These are phyloP conservation scores for Tuber umbilicatum DNA, from an alignment of 495 filamentous ascomycete genomes.

Conservation along the genomic window DNA sequence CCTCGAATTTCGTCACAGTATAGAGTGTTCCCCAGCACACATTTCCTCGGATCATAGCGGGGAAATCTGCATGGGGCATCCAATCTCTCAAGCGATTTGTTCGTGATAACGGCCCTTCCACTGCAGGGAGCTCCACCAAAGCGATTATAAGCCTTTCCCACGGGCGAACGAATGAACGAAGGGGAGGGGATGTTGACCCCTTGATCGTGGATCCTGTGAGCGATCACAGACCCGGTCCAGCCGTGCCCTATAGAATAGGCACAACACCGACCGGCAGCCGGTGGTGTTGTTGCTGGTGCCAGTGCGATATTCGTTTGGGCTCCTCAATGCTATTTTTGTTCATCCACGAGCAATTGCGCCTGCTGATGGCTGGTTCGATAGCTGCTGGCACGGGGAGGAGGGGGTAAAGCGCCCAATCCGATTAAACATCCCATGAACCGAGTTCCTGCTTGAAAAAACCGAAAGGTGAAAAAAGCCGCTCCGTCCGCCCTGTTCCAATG, in stretches of 20 bases:
- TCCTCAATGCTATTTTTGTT: background rate
- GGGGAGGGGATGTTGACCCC: background rate
- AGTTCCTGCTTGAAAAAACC: background rate
- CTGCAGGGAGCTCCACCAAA: too few species aligned
- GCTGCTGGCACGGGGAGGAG: background rate
- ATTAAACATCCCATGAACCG: background rate
- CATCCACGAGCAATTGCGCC: background rate
- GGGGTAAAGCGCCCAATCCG: background rate
- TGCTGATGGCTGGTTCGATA: background rate
- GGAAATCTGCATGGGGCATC: too few species aligned
- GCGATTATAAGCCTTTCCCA: background rate
- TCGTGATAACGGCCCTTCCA: too few species aligned
- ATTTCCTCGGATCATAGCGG: too few species aligned
- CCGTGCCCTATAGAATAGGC: background rate
- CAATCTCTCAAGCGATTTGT: too few species aligned
- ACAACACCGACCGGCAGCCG: background rate
- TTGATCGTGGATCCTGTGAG: background rate
- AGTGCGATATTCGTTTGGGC: background rate
- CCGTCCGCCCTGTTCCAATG: too few species aligned
- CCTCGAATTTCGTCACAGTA: too few species aligned
- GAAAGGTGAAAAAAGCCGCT: background rate
- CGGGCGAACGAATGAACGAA: background rate
- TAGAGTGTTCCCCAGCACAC: too few species aligned
- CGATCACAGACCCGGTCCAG: background rate
- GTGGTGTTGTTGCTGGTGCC: background rate